These are phyloP conservation scores for Pisolithus thermaeus DNA, from an alignment of 1,284 basidiomycete species.

Conservation along the genomic window DNA sequence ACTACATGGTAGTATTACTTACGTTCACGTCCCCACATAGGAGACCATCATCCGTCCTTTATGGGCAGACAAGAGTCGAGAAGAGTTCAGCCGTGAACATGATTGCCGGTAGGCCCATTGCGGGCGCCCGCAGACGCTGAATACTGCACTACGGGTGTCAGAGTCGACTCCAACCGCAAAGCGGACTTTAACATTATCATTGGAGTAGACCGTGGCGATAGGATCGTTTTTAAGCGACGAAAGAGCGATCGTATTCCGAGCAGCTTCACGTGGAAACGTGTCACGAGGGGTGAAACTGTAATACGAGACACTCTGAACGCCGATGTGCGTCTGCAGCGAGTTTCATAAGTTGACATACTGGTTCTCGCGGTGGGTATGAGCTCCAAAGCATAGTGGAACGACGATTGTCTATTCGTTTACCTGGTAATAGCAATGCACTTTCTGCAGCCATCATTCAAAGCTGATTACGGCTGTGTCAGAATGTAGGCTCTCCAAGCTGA, in stretches of 20 bases:
- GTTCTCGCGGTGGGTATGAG: too few species aligned
- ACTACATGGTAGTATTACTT: too few species aligned
- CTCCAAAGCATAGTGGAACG: too few species aligned
- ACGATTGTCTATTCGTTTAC: too few species aligned
- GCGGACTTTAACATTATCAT: background rate
- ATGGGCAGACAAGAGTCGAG: slow-evolving; percentile 10
- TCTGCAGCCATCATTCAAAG: too few species aligned
- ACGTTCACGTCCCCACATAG: too few species aligned
- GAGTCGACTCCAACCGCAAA: background rate
- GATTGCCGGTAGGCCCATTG: slow-evolving; percentile 17
- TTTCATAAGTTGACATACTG: background rate
- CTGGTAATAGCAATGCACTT: too few species aligned
- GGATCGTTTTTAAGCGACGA: background rate
- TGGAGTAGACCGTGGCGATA: background rate
- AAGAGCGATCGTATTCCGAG: background rate
- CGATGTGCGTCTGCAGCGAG: background rate
- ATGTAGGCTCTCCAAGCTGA: too few species aligned
- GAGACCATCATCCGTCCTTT: background rate
- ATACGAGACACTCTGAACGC: background rate
- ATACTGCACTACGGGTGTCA: slow-evolving; percentile 21
- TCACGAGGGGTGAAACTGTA: background rate
- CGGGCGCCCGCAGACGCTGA: slow-evolving; percentile 11
- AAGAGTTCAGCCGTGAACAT: slow-evolving; percentile 14
- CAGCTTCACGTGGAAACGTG: background rate
- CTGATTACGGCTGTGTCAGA: too few species aligned